Conservation (phyloP, 306 rosid genomes). For the Trifolium fragiferum region DNA sequence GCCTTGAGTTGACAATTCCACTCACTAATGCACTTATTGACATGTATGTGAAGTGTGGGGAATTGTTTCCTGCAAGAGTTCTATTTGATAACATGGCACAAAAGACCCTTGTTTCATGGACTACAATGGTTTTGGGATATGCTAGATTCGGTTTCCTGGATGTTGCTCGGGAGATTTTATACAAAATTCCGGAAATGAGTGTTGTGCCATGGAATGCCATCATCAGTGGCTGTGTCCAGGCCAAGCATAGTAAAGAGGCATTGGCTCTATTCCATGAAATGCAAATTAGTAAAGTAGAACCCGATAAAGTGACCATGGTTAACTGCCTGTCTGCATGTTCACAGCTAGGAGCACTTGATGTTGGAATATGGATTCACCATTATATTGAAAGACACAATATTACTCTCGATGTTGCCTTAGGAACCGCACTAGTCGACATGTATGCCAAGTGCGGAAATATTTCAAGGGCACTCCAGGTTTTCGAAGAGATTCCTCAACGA, state of each 20-base stretch:
- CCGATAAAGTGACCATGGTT: slow-evolving; percentile 71
- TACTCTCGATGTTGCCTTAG: slow-evolving; percentile 61
- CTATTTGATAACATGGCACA: slow-evolving; percentile 62
- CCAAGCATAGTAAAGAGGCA: slow-evolving; percentile 75
- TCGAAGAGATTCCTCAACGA: slow-evolving; percentile 63
- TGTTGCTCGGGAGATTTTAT: slow-evolving; percentile 58
- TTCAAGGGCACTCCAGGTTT: slow-evolving; percentile 69
- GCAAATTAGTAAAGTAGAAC: slow-evolving; percentile 65
- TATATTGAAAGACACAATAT: slow-evolving; percentile 60
- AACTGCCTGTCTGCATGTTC: slow-evolving; percentile 84
- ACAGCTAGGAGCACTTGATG: slow-evolving; percentile 79
- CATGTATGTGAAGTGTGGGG: slow-evolving; percentile 80
- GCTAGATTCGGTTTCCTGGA: slow-evolving; percentile 69
- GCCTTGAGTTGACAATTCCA: slow-evolving; percentile 62
- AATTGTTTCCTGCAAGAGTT: slow-evolving; percentile 54
- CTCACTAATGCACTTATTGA: slow-evolving; percentile 77
- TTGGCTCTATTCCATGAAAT: slow-evolving; percentile 79
- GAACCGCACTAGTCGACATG: slow-evolving; percentile 88
- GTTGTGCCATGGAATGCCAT: slow-evolving; percentile 87
- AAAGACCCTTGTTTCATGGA: slow-evolving; percentile 78
- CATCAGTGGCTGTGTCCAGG: slow-evolving; percentile 77
- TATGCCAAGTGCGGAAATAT: slow-evolving; percentile 86
- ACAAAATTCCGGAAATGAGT: slow-evolving; percentile 71
- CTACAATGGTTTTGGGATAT: slow-evolving; percentile 77
- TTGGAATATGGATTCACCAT: slow-evolving; percentile 84